Evolutionary conservation across 2,329 filamentous ascomycete species (phyloP), one percentile per base, ranked within the genome.

Genomic region (Stemphylium lycopersici): DNA sequence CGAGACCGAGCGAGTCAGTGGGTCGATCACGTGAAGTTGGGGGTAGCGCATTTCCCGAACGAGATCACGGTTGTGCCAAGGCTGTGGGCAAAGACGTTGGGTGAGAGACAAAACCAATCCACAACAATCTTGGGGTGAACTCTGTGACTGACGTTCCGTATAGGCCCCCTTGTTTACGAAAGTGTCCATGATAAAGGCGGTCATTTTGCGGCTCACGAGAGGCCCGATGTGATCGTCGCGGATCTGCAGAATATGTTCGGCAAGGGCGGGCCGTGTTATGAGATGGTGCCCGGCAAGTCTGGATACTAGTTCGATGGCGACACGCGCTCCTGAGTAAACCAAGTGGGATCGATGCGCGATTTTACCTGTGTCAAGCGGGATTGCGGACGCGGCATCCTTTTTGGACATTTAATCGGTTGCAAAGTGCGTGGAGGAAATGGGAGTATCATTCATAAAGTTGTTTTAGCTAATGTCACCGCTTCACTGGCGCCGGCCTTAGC

Each of bases 141-240:
- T 8, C 2, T 36, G 26, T 10, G 12, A 11, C 29, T 26, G 39
- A 31, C 51, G 20, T 49, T 60, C 7, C 2, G 20, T 15, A 22
- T 26, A 73, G 71, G 71, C 2, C 63, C 81, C 0, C 78, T 90
- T 0, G 86, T 88, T 0, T 85, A 83, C 45, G 81, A 87, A 61
- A 77, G 74, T 16, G 63, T 72, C 5, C 79, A 84, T 44, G 69
- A 78, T 1, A 76, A 76, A 6, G 84, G 84, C 0, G 85, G 85
- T 0, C 86, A 88, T 67, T 88, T 88, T 64, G 84, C 84, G 1
- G 81, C 86, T 0, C 82, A 80, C 62, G 86, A 89, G 70, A 74
- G 75, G 18, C 86, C 86, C 0, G 76, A 83, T 18, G 71, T 77
- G 4, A 71, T 88, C 20, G 81, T 76, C 0, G 71, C 70, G 2